Evolutionary conservation across 2,329 filamentous ascomycete species (phyloP).

Genomic region (Fusarium graminum): DNA sequence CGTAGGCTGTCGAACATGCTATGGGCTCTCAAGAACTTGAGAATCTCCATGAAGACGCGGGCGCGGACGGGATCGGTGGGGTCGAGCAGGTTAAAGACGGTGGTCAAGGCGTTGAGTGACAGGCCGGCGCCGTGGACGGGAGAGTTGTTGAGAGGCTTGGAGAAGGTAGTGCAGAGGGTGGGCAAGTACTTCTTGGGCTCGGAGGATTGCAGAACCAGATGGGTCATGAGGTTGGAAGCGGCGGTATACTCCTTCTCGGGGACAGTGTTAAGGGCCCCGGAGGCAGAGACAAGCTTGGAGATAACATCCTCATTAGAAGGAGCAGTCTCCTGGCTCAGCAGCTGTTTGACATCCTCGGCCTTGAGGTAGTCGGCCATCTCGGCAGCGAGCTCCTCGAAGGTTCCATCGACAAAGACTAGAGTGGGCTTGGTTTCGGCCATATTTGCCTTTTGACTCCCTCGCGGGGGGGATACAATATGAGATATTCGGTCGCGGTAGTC

Average conservation of each 20-base stretch:
- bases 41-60: conserved; percentile 89
- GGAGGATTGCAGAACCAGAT: conserved; percentile 88
- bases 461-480: conserved; percentile 33
- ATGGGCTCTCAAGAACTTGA: conserved; percentile 82
- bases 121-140: conserved; percentile 87
- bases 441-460: conserved; percentile 40
- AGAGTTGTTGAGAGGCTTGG: conserved; percentile 86
- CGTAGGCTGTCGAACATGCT: conserved; percentile 86
- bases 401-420: conserved; percentile 86
- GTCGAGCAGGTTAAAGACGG: conserved; percentile 94
- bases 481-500: conserved; percentile 40
- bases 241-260: conserved; percentile 97
- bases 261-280: conserved; percentile 80
- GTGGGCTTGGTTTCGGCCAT: conserved; percentile 61
- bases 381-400: conserved; percentile 90
- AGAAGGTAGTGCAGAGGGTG: conserved; percentile 88
- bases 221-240: conserved; percentile 95
- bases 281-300: conserved; percentile 88
- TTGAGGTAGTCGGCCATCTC: conserved; percentile 97
- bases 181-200: conserved; percentile 89
- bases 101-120: conserved; percentile 90
- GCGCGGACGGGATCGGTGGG: conserved; percentile 83
- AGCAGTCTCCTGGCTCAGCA: conserved; percentile 78
- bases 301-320: conserved; percentile 82
- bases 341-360: conserved; percentile 80